These are phyloP conservation scores for Populus hybrid DNA, from an alignment of 441 rosid genomes.

Conservation along the genomic window DNA sequence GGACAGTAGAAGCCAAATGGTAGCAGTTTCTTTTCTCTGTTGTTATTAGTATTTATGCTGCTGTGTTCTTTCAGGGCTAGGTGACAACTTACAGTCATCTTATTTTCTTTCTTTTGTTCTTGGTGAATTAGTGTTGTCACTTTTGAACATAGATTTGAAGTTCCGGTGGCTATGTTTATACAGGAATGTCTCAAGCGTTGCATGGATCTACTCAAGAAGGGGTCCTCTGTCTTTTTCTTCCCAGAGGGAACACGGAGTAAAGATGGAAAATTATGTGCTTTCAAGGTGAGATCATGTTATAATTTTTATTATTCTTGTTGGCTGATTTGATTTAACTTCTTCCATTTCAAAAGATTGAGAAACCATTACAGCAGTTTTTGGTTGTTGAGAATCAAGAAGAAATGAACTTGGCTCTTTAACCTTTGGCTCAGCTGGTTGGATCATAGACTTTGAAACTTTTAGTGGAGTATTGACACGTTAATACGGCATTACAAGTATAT, in stretches of 20 bases:
- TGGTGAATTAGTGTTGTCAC: conserved; percentile 6
- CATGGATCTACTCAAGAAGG: conserved; percentile 74
- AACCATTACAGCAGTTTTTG: not conserved
- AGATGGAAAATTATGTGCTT: conserved; percentile 72
- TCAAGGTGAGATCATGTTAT: conserved; percentile 58
- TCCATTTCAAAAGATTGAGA: not conserved
- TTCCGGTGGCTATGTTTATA: conserved; percentile 10
- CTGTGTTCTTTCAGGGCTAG: not conserved
- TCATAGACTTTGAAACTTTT: not conserved
- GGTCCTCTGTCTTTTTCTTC: conserved; percentile 76
- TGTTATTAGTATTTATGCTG: not conserved
- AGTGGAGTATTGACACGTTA: not conserved
- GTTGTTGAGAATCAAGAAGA: conserved; percentile 2
- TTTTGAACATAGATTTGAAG: conserved; percentile 8
- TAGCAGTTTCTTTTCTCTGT: conserved; percentile 6
- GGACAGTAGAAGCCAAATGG: conserved; percentile 94
- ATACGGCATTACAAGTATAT: no score
- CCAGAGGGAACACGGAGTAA: conserved; percentile 94
- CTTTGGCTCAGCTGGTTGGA: not conserved
- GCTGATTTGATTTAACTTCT: no score
- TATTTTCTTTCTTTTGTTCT: conserved; percentile 4
- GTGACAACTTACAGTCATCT: conserved; percentile 5
- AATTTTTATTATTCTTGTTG: not conserved
- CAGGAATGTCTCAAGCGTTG: conserved; percentile 90
- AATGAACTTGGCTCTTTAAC: not conserved